These are phyloP conservation scores for Heliosperma pusillum DNA, from an alignment of 148 eudicot species.

Conservation along the genomic window DNA sequence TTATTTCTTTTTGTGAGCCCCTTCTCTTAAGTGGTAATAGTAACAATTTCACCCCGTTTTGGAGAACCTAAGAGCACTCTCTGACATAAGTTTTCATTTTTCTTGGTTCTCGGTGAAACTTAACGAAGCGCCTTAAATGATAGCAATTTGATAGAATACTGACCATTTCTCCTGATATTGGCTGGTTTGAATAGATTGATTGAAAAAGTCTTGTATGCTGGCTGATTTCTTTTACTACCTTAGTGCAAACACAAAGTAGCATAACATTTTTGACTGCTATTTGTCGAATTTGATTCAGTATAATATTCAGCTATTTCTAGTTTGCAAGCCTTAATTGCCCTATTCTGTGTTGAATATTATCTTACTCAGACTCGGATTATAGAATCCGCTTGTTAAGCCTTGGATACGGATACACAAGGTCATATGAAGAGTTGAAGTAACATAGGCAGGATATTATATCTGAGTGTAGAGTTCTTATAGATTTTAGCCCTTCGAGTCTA, in stretches of 20 bases:
- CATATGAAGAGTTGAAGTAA: background rate
- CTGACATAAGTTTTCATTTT: background rate
- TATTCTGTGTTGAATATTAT: background rate
- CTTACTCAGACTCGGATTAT: background rate
- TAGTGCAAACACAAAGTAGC: background rate
- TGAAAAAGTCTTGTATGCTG: background rate
- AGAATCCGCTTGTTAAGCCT: background rate
- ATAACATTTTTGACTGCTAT: background rate
- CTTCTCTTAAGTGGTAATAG: constrained; percentile 12
- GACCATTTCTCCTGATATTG: constrained; percentile 2
- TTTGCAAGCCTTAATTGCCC: background rate
- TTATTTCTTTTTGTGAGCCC: background rate
- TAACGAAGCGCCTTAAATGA: background rate
- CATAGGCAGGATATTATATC: background rate
- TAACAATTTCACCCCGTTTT: background rate
- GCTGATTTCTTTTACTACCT: background rate
- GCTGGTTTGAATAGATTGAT: background rate
- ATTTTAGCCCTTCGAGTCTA: background rate
- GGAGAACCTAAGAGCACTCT: background rate
- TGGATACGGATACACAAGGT: background rate
- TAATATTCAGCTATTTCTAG: constrained; percentile 11
- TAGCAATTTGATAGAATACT: background rate
- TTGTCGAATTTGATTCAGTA: background rate
- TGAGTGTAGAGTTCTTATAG: constrained; percentile 1
- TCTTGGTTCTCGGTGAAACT: background rate